These are phyloP conservation scores for Nymphaea colorata DNA, from an alignment of 164 flowering plant genomes.

Conservation along the genomic window DNA sequence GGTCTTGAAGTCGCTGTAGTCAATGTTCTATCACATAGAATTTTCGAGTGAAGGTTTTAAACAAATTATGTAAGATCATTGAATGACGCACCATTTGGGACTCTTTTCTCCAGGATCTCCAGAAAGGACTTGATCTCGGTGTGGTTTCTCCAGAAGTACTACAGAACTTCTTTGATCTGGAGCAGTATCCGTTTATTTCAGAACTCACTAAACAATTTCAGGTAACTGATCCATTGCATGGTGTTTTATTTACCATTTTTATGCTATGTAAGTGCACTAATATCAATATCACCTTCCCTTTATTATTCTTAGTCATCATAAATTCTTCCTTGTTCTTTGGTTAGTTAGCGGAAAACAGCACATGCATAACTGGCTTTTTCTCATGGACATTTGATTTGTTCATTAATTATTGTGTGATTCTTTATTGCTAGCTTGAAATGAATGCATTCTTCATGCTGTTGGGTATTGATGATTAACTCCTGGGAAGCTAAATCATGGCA, in stretches of 20 bases:
- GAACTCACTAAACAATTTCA: slow-evolving; percentile 79
- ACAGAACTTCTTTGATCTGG: slow-evolving; percentile 92
- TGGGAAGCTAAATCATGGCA: too few relatives aligned
- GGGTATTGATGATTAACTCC: too few relatives aligned
- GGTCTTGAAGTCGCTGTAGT: background rate
- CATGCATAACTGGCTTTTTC: too few relatives aligned
- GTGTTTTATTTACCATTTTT: background rate
- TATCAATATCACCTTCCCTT: too few relatives aligned
- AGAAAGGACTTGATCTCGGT: slow-evolving; percentile 92
- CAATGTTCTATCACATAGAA: background rate
- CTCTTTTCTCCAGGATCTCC: slow-evolving; percentile 57
- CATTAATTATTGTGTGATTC: background rate
- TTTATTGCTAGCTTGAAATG: background rate
- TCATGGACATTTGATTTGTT: background rate
- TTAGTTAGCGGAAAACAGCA: too few relatives aligned
- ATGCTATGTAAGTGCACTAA: too few relatives aligned
- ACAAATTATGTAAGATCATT: background rate
- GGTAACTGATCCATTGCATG: slow-evolving; percentile 24
- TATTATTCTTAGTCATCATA: too few relatives aligned
- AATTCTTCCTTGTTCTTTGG: too few relatives aligned
- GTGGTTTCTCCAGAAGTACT: slow-evolving; percentile 88
- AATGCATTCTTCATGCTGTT: too few relatives aligned
- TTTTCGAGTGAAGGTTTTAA: background rate
- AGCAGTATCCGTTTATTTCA: slow-evolving; percentile 75
- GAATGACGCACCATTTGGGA: background rate